Percentiles rank a stretch among this genome's conserved stretches.
Conservation (phyloP, 164 flowering plant genomes). For the Vitis labrusca region DNA sequence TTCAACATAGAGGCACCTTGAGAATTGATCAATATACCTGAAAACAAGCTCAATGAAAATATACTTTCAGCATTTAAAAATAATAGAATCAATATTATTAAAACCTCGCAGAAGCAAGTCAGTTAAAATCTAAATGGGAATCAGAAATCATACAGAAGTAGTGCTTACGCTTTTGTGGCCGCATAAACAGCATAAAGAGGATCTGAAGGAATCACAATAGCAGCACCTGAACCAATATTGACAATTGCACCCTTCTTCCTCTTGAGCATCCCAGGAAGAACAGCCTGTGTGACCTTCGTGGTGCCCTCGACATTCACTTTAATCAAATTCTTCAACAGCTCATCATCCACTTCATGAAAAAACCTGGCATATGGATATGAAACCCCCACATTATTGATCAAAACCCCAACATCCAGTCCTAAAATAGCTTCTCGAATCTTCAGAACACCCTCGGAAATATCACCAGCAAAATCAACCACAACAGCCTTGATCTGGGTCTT, state of each 20-base stretch:
- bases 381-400: conserved; percentile 80
- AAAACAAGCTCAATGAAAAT: neutral
- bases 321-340: conserved; percentile 59
- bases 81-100: neutral
- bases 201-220: conserved; percentile 76
- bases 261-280: conserved; percentile 75
- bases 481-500: conserved; percentile 58
- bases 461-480: conserved; percentile 78
- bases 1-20: conserved; percentile 42
- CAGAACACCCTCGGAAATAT: conserved; percentile 59
- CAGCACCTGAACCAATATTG: conserved; percentile 88
- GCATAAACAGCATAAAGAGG: conserved; percentile 92
- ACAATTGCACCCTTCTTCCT: conserved; percentile 91
- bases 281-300: conserved; percentile 75
- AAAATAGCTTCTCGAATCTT: conserved; percentile 55
- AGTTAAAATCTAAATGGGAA: neutral
- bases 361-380: conserved; percentile 81
- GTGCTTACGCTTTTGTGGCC: conserved; percentile 84
- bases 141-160: neutral
- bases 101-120: neutral
- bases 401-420: conserved; percentile 78
- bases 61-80: conserved; percentile 1
- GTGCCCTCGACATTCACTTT: conserved; percentile 80
- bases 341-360: conserved; percentile 80
- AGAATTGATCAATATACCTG: conserved; percentile 51